Percentiles rank a stretch among this genome's conserved stretches.
phyloP scores from a whole-genome alignment of 192 early-diverging fungal genomes.

The Glomus cerebriforme region DNA sequence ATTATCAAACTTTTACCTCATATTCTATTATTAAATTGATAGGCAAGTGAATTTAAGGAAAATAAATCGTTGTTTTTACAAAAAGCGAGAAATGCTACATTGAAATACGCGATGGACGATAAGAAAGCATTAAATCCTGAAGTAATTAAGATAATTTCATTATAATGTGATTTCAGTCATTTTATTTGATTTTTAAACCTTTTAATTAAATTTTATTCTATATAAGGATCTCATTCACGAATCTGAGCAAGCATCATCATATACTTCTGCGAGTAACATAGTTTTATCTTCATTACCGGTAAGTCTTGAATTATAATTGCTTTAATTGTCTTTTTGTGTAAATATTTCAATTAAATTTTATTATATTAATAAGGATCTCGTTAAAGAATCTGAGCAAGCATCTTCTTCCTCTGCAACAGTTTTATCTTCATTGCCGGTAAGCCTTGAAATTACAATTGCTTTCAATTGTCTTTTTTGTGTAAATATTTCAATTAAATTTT shows the following conservation, averaged over 20 bases:
- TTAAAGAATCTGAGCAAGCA: background rate
- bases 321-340: no score
- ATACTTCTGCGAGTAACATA: no score
- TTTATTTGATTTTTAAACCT: no score
- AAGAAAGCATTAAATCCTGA: background rate
- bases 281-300: no score
- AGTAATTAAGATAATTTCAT: background rate
- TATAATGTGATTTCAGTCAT: no score
- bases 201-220: no score
- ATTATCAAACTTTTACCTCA: background rate
- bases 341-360: background rate
- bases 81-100: constrained; percentile 48
- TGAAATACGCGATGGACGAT: background rate
- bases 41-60: constrained; percentile 58
- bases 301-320: no score
- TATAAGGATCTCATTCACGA: no score
- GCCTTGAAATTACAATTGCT: background rate
- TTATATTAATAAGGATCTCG: background rate
- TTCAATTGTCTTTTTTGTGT: no score
- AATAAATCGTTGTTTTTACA: constrained; percentile 43
- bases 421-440: background rate
- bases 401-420: background rate
- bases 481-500: background rate
- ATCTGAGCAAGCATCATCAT: no score
- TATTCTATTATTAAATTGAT: background rate